Conservation (phyloP, 106 monocot species). For the Dendrobium chrysotoxum region DNA sequence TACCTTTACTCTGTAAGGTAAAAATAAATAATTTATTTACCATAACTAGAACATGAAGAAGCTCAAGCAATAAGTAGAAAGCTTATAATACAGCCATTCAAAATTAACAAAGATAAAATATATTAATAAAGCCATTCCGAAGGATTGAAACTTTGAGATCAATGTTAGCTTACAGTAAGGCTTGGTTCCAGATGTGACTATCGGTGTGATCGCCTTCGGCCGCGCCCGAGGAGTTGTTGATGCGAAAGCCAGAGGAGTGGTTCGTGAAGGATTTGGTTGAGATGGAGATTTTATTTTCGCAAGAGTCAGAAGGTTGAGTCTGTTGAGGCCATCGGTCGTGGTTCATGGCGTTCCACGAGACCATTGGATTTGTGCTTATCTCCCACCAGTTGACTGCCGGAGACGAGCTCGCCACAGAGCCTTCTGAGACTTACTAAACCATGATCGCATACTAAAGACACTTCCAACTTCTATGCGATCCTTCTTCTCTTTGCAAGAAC, state of each 20-base stretch:
- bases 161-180: slow-evolving; percentile 59
- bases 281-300: slow-evolving; percentile 52
- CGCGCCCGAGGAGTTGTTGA: slow-evolving; percentile 20
- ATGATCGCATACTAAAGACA: slow-evolving; percentile 13
- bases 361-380: slow-evolving; percentile 23
- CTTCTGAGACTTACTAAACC: slow-evolving; percentile 71
- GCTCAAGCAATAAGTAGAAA: too few relatives aligned
- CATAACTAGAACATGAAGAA: too few relatives aligned
- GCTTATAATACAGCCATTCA: too few relatives aligned
- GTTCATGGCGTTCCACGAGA: slow-evolving; percentile 37
- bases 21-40: too few relatives aligned
- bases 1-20: too few relatives aligned
- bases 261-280: slow-evolving; percentile 38
- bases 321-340: slow-evolving; percentile 22
- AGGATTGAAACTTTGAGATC: background rate
- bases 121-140: background rate
- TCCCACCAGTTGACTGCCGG: slow-evolving; percentile 48
- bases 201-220: slow-evolving; percentile 24
- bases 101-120: too few relatives aligned
- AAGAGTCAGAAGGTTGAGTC: slow-evolving; percentile 19
- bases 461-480: background rate
- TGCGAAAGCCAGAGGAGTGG: slow-evolving; percentile 33
- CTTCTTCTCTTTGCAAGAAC: background rate
- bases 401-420: slow-evolving; percentile 52
- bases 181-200: slow-evolving; percentile 75